A percentile compares a stretch with the other conserved stretches of the same genome.
Evolutionary conservation across 371 early-diverging fungal genomes (phyloP).

Genomic region (Chytridium lagenaria): DNA sequence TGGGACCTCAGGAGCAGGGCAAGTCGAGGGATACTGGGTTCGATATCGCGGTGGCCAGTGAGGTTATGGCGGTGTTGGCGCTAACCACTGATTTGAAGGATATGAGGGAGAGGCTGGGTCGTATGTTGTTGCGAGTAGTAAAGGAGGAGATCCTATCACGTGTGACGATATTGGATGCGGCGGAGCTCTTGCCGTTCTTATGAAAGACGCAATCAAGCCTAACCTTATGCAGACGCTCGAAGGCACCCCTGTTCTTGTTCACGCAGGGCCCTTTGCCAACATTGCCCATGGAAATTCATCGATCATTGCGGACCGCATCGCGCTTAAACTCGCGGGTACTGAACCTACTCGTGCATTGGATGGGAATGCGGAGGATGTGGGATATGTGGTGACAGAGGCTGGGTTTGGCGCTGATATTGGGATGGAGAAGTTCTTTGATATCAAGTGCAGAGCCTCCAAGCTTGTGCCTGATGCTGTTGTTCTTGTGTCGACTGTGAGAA

Average conservation of each 20-base stretch:
- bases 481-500: conserved; percentile 93
- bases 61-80: conserved; percentile 97
- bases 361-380: conserved; percentile 63
- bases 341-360: conserved; percentile 56
- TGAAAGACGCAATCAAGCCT: conserved; percentile 98
- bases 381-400: conserved; percentile 95
- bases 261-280: conserved; percentile 98
- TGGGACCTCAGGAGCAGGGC: conserved; percentile 86
- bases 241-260: conserved; percentile 97
- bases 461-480: conserved; percentile 92
- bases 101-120: conserved; percentile 90
- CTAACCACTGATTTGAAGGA: conserved; percentile 85
- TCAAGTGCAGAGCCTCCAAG: conserved; percentile 93
- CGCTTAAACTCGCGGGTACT: conserved; percentile 87
- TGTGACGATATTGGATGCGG: conserved; percentile 95
- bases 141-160: conserved; percentile 83
- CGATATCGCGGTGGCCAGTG: conserved; percentile 96
- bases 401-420: conserved; percentile 99
- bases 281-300: conserved; percentile 97
- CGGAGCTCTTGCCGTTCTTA: conserved; percentile 93
- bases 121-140: conserved; percentile 90
- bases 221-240: conserved; percentile 98
- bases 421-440: conserved; percentile 98
- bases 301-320: conserved; percentile 91
- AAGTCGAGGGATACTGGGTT: conserved; percentile 88